These are phyloP conservation scores for Botrytis tulipae DNA, from an alignment of 2,329 filamentous ascomycete genomes.

Conservation along the genomic window DNA sequence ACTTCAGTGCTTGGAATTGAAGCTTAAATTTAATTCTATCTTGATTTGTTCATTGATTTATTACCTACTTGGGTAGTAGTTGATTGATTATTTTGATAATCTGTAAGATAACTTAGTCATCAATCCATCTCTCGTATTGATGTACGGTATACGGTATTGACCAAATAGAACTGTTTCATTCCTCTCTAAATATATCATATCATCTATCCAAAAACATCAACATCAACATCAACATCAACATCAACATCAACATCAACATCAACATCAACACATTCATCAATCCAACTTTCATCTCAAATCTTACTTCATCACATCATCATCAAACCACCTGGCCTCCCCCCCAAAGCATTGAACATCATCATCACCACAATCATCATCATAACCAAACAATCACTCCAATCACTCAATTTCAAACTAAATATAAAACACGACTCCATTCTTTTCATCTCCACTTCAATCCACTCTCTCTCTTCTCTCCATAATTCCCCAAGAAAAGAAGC, in stretches of 20 bases:
- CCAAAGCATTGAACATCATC: neutral
- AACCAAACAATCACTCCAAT: neutral
- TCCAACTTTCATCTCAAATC: neutral
- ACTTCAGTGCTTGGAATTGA: neutral
- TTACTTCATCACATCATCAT: neutral
- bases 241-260: neutral
- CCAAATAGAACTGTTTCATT: no score
- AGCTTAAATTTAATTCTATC: neutral
- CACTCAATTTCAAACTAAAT: neutral
- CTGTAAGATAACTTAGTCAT: neutral
- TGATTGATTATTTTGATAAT: no score
- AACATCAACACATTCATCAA: neutral
- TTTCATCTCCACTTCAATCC: neutral
- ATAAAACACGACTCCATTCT: conserved; percentile 7
- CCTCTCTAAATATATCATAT: no score
- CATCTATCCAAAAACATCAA: no score
- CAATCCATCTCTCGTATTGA: neutral
- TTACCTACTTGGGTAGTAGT: no score
- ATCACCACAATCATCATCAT: neutral
- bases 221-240: no score
- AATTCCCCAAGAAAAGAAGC: neutral
- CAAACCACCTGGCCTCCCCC: neutral
- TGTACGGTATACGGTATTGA: neutral
- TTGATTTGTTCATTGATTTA: neutral
- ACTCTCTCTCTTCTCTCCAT: neutral